phyloP scores from a whole-genome alignment of 495 filamentous ascomycete genomes.

The Penicillium silybi region DNA sequence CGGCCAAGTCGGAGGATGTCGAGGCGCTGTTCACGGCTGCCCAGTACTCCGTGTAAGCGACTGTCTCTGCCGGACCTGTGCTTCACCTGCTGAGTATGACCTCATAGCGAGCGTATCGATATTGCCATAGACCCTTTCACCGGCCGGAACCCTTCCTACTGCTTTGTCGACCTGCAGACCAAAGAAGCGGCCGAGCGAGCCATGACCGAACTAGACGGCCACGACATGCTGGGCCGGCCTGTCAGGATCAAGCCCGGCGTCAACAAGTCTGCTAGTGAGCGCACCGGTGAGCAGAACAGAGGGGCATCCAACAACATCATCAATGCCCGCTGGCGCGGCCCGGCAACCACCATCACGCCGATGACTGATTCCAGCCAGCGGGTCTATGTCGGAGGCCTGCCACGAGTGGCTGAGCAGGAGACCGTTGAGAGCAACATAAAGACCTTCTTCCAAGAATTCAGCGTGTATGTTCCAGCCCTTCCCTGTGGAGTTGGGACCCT shows the following conservation, averaged over 20 bases:
- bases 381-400: conserved; percentile 62
- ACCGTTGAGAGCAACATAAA: conserved; percentile 50
- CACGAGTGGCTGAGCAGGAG: conserved; percentile 52
- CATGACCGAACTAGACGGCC: conserved; percentile 52
- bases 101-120: conserved; percentile 54
- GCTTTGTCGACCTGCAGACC: conserved; percentile 60
- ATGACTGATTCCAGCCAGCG: conserved; percentile 45
- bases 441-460: conserved; percentile 56
- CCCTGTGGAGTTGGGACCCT: background rate
- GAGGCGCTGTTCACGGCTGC: conserved; percentile 50
- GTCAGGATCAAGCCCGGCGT: conserved; percentile 61
- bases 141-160: conserved; percentile 66
- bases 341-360: conserved; percentile 16
- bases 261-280: conserved; percentile 29
- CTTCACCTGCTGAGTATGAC: conserved; percentile 23
- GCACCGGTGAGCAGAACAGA: background rate
- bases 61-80: background rate
- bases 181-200: conserved; percentile 54
- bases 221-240: conserved; percentile 48
- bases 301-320: conserved; percentile 19
- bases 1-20: conserved; percentile 58
- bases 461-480: conserved; percentile 35
- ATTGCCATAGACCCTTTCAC: conserved; percentile 66
- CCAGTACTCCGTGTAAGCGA: conserved; percentile 41
- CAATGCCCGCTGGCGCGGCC: conserved; percentile 37